phyloP scores from a whole-genome alignment of 208 protist species.

The Leishmania martiniquensis region DNA sequence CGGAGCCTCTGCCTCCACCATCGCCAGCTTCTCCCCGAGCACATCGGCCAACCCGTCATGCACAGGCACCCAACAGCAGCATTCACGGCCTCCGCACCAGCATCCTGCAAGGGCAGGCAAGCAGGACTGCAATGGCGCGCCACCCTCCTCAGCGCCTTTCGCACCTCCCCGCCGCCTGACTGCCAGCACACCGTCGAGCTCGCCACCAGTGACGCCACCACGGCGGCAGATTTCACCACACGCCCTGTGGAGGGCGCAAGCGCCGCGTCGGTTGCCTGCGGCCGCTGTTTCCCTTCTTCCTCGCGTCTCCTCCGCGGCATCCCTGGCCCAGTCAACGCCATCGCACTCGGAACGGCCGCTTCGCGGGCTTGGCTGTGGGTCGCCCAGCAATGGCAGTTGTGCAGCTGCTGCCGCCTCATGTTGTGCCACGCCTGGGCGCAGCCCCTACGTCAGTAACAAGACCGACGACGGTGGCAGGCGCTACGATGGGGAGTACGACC shows the following conservation, averaged over 20 bases:
- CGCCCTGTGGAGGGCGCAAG: conserved; percentile 6
- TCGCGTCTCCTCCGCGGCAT: neutral
- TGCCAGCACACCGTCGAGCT: neutral
- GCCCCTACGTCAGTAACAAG: neutral
- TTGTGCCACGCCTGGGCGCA: neutral
- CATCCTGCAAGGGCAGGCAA: neutral
- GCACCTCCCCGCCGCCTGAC: neutral
- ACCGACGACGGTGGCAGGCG: neutral
- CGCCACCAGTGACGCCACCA: neutral
- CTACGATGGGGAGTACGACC: conserved; percentile 17
- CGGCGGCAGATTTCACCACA: conserved; percentile 1
- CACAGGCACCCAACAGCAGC: neutral
- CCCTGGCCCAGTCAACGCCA: neutral
- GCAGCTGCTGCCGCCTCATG: neutral
- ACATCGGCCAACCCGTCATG: neutral
- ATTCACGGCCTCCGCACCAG: neutral
- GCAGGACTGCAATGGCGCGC: neutral
- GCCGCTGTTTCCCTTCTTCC: conserved; percentile 13
- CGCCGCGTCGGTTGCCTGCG: conserved; percentile 7
- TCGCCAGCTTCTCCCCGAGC: neutral
- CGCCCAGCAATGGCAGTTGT: neutral
- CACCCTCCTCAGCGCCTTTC: neutral
- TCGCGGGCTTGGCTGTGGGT: neutral
- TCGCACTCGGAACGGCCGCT: neutral
- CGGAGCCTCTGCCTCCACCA: neutral